A percentile compares a stretch with the other conserved stretches of the same genome.
These are phyloP conservation scores for Arthromyces matolae DNA, from an alignment of 768 basidiomycete species.

Conservation along the genomic window DNA sequence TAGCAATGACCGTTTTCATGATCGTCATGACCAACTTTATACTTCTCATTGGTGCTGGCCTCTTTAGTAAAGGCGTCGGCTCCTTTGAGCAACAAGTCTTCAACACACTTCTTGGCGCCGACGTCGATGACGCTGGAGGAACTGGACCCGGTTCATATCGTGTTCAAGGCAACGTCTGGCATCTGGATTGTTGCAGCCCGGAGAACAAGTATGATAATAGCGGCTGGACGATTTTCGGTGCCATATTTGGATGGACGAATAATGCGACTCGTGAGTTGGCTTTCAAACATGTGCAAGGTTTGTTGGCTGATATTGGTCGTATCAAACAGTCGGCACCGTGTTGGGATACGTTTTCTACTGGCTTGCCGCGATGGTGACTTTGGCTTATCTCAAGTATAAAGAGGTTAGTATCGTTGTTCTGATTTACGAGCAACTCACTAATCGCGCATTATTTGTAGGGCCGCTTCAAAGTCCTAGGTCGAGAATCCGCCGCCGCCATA, in stretches of 20 bases:
- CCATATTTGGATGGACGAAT: conserved; percentile 88
- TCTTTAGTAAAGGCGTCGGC: conserved; percentile 79
- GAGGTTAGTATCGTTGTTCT: conserved; percentile 48
- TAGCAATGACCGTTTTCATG: conserved; percentile 83
- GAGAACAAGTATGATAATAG: conserved; percentile 44
- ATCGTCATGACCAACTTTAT: conserved; percentile 89
- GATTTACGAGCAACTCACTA: too few species aligned
- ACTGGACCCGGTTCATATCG: conserved; percentile 83
- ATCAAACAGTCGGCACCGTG: conserved; percentile 65
- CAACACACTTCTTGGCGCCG: conserved; percentile 64
- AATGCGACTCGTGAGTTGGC: conserved; percentile 57
- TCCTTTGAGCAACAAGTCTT: conserved; percentile 69
- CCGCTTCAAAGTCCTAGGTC: conserved; percentile 57
- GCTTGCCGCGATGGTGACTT: conserved; percentile 68
- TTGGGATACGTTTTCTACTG: conserved; percentile 93
- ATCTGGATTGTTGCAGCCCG: conserved; percentile 77
- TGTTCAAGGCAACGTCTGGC: conserved; percentile 84
- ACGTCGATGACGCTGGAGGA: conserved; percentile 64
- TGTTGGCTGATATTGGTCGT: background rate
- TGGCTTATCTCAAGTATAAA: conserved; percentile 65
- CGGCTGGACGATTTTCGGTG: conserved; percentile 82
- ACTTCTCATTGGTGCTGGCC: conserved; percentile 89
- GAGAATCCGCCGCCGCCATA: conserved; percentile 47
- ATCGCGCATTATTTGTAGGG: conserved; percentile 41
- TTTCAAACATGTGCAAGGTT: background rate